A percentile compares a stretch with the other conserved stretches of the same genome.
These are phyloP conservation scores for Pseudisothecium myosuroides DNA, from an alignment of 225 moss, liverwort and hornwort species.

Conservation along the genomic window DNA sequence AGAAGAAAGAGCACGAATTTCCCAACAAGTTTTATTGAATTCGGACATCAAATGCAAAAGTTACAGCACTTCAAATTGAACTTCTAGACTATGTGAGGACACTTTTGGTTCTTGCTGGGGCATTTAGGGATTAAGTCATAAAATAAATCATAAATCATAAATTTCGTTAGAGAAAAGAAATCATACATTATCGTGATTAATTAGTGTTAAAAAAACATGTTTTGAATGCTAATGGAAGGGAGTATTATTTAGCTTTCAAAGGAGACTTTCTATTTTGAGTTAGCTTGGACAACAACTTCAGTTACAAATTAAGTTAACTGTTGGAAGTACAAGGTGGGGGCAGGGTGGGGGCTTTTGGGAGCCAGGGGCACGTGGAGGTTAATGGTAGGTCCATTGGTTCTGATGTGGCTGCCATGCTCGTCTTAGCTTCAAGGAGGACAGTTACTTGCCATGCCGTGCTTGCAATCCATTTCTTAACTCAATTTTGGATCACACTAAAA, in stretches of 20 bases:
- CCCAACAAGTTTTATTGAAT: no score
- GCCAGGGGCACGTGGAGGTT: not conserved
- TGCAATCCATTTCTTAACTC: not conserved
- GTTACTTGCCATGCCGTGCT: constrained; percentile 12
- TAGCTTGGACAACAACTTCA: not conserved
- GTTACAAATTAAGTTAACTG: no score
- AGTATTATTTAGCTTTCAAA: not conserved
- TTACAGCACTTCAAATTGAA: no score
- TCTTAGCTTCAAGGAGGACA: not conserved
- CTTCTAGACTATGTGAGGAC: no score
- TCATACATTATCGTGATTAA: no score
- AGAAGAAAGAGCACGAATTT: no score
- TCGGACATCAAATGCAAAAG: no score
- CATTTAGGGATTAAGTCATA: no score
- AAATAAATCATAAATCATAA: not conserved
- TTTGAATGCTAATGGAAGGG: not conserved
- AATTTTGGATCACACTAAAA: not conserved
- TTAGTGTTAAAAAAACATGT: not conserved
- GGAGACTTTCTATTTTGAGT: not conserved
- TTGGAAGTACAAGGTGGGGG: not conserved
- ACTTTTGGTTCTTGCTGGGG: no score
- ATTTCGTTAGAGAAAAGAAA: not conserved
- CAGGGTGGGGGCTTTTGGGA: not conserved
- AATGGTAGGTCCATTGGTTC: not conserved
- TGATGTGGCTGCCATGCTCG: not conserved